These are phyloP conservation scores for Cubamyces sp. DNA, from an alignment of 768 basidiomycete species.

Conservation along the genomic window DNA sequence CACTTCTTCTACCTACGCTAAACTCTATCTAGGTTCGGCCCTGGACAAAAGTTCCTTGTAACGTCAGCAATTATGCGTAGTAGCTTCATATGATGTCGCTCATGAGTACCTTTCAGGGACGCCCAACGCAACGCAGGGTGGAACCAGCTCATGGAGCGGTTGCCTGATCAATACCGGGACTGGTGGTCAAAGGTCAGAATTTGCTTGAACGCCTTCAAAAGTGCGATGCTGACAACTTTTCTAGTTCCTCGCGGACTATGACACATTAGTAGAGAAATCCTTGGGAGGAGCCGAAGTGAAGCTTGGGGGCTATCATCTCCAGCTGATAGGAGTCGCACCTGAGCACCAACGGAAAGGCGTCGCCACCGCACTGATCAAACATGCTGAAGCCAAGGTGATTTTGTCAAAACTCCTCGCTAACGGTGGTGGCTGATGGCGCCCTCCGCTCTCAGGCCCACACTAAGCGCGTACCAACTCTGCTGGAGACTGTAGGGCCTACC, in stretches of 20 bases:
- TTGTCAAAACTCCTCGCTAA: background rate
- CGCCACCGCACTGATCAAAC: conserved; percentile 8
- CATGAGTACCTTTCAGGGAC: conserved; percentile 3
- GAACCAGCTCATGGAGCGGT: conserved; percentile 15
- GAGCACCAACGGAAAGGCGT: conserved; percentile 19
- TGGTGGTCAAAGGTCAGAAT: conserved; percentile 17
- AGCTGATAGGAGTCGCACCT: conserved; percentile 18
- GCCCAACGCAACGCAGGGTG: conserved; percentile 21
- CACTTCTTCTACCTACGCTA: background rate
- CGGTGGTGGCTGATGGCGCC: background rate
- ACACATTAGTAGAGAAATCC: conserved; percentile 9
- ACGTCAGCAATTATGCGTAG: background rate
- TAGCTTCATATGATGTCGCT: background rate
- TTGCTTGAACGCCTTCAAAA: background rate
- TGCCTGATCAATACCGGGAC: conserved; percentile 1
- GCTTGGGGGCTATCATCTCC: conserved; percentile 21
- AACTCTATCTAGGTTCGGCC: conserved; percentile 11
- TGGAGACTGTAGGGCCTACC: conserved; percentile 11
- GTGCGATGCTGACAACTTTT: background rate
- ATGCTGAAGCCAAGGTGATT: conserved; percentile 20
- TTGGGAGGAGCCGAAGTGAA: conserved; percentile 17
- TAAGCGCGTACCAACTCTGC: background rate
- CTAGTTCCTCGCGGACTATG: conserved; percentile 15
- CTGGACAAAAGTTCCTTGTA: conserved; percentile 17
- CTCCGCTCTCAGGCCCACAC: background rate